Conservation (phyloP, 345 rosid genomes). For the Gossypium turneri region DNA sequence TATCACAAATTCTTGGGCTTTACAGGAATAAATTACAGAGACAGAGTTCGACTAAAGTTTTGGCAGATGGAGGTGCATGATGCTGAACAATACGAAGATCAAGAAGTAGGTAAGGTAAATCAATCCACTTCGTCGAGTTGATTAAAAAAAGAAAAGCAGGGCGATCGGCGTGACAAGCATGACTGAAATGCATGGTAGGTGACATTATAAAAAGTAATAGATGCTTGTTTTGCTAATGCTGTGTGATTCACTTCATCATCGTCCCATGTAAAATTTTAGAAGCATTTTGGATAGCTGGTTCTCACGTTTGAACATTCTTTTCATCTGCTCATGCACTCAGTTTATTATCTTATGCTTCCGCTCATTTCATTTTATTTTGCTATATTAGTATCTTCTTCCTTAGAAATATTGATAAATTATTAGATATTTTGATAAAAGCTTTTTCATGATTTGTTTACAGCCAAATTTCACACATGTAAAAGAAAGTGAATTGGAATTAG, state of each 20-base stretch:
- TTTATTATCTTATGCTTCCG: no score
- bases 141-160: background rate
- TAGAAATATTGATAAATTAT: no score
- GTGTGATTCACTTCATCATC: background rate
- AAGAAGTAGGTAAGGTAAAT: no score
- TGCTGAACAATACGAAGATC: no score
- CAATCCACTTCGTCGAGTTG: no score
- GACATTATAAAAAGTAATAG: background rate
- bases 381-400: no score
- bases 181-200: background rate
- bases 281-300: background rate
- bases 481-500: no score
- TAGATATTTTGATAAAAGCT: no score
- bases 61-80: no score
- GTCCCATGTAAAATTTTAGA: background rate
- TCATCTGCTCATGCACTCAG: background rate
- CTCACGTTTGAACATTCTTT: background rate
- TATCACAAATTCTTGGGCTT: background rate
- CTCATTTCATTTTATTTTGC: no score
- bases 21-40: background rate
- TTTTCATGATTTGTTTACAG: no score
- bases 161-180: background rate
- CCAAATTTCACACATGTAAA: no score
- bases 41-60: background rate
- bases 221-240: background rate